These are phyloP conservation scores for Tuber indicum DNA, from an alignment of 495 filamentous ascomycete genomes.

Conservation along the genomic window DNA sequence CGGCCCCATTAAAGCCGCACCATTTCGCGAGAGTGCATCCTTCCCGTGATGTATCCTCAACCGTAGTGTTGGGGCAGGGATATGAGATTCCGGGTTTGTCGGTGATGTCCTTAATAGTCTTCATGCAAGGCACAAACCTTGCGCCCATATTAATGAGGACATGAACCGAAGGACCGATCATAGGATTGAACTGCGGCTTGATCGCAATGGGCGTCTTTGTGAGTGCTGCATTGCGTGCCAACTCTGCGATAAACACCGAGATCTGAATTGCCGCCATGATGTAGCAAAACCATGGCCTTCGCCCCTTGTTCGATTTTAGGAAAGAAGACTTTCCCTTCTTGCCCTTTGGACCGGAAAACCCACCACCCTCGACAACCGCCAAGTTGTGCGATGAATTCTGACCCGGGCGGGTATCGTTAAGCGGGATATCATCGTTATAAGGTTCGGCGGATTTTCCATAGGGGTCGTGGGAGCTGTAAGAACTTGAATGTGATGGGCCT, in stretches of 20 bases:
- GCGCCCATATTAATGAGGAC: conserved; percentile 96
- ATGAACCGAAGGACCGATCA: conserved; percentile 89
- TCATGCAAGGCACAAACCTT: conserved; percentile 91
- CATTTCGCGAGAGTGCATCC: conserved; percentile 67
- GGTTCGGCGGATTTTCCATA: conserved; percentile 44
- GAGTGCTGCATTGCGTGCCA: conserved; percentile 64
- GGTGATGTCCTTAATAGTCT: conserved; percentile 63
- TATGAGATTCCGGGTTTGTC: conserved; percentile 52
- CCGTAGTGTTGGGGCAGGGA: conserved; percentile 71
- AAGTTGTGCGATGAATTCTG: conserved; percentile 21
- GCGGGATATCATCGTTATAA: conserved; percentile 52
- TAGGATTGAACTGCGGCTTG: conserved; percentile 81
- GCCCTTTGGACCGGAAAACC: conserved; percentile 13
- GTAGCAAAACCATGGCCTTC: conserved; percentile 71
- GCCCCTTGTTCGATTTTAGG: conserved; percentile 43
- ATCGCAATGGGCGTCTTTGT: conserved; percentile 77
- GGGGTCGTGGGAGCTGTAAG: conserved; percentile 43
- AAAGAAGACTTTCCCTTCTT: conserved; percentile 37
- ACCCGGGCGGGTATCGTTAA: conserved; percentile 42
- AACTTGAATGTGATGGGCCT: conserved; percentile 33
- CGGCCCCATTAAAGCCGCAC: conserved; percentile 65
- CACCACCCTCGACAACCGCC: conserved; percentile 12
- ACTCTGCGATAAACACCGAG: conserved; percentile 81
- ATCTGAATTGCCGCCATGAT: conserved; percentile 70
- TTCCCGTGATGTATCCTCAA: conserved; percentile 47